Evolutionary conservation across 441 rosid genomes (phyloP).

Genomic region (Arabidopsis lyrata): DNA sequence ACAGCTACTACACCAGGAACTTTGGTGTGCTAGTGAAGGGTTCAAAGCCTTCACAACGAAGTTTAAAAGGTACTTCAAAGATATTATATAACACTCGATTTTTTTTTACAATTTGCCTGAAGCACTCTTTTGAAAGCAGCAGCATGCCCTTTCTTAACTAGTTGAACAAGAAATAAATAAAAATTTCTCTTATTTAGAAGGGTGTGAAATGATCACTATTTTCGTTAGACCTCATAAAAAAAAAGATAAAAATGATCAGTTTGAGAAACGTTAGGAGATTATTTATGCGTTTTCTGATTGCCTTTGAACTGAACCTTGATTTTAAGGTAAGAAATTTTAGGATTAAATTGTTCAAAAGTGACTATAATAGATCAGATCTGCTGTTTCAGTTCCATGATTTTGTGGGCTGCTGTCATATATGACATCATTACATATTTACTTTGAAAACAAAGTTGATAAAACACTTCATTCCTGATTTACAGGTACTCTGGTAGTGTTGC

Average conservation of each 20-base stretch:
- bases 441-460: slow-evolving; percentile 9
- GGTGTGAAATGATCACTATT: slow-evolving; percentile 25
- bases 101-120: slow-evolving; percentile 10
- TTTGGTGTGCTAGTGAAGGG: slow-evolving; percentile 99
- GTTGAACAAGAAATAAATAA: slow-evolving; percentile 1
- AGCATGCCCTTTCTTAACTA: slow-evolving; percentile 25
- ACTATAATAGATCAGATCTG: slow-evolving; percentile 1
- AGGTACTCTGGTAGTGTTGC: slow-evolving; percentile 98
- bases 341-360: slow-evolving; percentile 8
- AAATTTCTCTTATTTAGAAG: slow-evolving; percentile 7
- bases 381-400: slow-evolving; percentile 19
- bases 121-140: slow-evolving; percentile 19
- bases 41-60: slow-evolving; percentile 93
- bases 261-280: slow-evolving; percentile 25
- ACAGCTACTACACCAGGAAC: slow-evolving; percentile 94
- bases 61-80: slow-evolving; percentile 70
- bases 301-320: slow-evolving; percentile 13
- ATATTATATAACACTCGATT: slow-evolving; percentile 30
- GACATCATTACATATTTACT: slow-evolving; percentile 14
- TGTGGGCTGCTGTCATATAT: slow-evolving; percentile 21
- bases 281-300: neutral
- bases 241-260: slow-evolving; percentile 3
- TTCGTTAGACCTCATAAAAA: neutral
- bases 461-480: slow-evolving; percentile 43
- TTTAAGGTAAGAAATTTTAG: neutral